Conservation (phyloP, 2,329 filamentous ascomycete genomes). For the Monosporascus sp. region DNA sequence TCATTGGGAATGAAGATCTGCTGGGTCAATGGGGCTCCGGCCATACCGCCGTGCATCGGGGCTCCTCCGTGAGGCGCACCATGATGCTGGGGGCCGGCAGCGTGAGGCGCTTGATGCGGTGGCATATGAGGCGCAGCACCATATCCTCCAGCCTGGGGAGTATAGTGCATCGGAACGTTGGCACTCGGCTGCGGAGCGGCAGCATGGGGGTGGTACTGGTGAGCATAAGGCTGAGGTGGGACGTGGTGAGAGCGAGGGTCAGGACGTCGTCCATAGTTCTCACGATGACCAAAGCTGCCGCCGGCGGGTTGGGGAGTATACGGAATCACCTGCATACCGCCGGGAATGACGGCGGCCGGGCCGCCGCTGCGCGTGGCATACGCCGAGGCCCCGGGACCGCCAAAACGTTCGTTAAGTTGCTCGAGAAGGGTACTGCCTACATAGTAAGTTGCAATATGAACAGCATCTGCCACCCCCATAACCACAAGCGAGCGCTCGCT, state of each 20-base stretch:
- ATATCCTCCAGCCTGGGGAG: slow-evolving; percentile 71
- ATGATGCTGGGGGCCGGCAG: slow-evolving; percentile 53
- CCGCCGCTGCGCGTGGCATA: slow-evolving; percentile 94
- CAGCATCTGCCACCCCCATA: slow-evolving; percentile 93
- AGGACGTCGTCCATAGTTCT: slow-evolving; percentile 72
- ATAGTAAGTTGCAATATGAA: slow-evolving; percentile 98
- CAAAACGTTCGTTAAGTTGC: slow-evolving; percentile 94
- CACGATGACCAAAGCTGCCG: slow-evolving; percentile 86
- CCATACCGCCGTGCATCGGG: slow-evolving; percentile 66
- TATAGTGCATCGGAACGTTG: slow-evolving; percentile 73
- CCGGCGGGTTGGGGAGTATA: slow-evolving; percentile 91
- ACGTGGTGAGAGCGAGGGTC: slow-evolving; percentile 70
- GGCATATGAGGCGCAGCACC: slow-evolving; percentile 75
- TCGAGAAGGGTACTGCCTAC: slow-evolving; percentile 96
- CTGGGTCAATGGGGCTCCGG: slow-evolving; percentile 84
- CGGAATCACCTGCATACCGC: slow-evolving; percentile 98
- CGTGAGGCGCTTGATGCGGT: slow-evolving; percentile 62
- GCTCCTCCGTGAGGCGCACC: slow-evolving; percentile 68
- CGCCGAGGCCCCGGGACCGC: slow-evolving; percentile 91
- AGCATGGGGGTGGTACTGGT: slow-evolving; percentile 64
- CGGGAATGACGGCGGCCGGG: slow-evolving; percentile 87
- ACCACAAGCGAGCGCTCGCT: slow-evolving; percentile 97
- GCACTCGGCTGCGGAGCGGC: slow-evolving; percentile 54
- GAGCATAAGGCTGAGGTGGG: slow-evolving; percentile 70
- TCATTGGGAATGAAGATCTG: slow-evolving; percentile 99